These are phyloP conservation scores for Fusarium ramigenum DNA, from an alignment of 2,329 filamentous ascomycete species.

Conservation along the genomic window DNA sequence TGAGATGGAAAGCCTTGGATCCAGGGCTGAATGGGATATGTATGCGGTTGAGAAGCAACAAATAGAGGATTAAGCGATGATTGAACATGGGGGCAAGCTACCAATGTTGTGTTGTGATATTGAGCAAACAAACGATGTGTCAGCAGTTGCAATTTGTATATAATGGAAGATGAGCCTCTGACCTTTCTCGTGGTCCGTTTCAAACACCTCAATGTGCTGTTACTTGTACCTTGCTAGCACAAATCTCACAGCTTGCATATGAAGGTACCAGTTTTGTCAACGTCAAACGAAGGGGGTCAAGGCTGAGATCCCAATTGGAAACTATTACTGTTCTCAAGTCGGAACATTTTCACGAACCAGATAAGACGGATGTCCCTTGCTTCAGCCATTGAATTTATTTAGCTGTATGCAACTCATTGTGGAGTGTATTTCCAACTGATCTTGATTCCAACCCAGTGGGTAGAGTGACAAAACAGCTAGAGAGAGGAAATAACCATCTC, in stretches of 20 bases:
- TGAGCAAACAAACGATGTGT: neutral
- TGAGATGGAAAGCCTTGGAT: constrained; percentile 27
- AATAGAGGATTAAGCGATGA: constrained; percentile 1
- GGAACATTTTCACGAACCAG: neutral
- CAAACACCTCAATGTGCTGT: neutral
- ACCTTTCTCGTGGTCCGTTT: neutral
- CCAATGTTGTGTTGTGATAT: neutral
- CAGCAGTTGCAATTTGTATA: constrained; percentile 8
- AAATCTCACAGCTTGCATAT: neutral
- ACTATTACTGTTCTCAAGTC: neutral
- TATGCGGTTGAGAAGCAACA: neutral
- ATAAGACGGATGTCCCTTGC: neutral
- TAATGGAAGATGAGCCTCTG: constrained; percentile 7
- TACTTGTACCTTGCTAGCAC: neutral
- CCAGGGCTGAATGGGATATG: constrained; percentile 3
- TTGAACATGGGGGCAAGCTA: neutral
- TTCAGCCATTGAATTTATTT: constrained; percentile 28
- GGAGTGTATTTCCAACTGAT: neutral
- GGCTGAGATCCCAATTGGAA: neutral
- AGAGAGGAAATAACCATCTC: constrained; percentile 27
- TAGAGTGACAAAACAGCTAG: constrained; percentile 1
- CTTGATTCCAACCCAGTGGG: neutral
- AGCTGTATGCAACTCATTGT: constrained; percentile 2
- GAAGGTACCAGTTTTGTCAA: neutral
- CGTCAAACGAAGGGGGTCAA: neutral